Evolutionary conservation across 805 yeast species (phyloP).

Genomic region (Wickerhamomyces pijperi): DNA sequence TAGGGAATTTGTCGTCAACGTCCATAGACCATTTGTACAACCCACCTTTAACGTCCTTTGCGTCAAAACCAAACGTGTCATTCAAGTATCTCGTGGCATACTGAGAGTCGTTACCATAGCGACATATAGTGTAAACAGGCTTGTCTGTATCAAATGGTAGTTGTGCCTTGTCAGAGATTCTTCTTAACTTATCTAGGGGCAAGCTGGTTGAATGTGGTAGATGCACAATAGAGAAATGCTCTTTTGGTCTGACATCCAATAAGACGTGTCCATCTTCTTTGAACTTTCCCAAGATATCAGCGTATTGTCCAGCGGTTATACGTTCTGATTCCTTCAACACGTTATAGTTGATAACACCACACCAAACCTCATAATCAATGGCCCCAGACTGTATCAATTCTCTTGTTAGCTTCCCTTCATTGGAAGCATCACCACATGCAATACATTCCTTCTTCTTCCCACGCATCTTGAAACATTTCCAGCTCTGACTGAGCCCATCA

Average conservation of each 20-base stretch:
- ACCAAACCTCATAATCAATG: slow-evolving; percentile 61
- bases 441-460: slow-evolving; percentile 46
- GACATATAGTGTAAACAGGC: slow-evolving; percentile 58
- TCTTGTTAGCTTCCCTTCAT: slow-evolving; percentile 33
- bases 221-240: slow-evolving; percentile 60
- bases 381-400: slow-evolving; percentile 32
- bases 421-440: slow-evolving; percentile 31
- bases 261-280: slow-evolving; percentile 21
- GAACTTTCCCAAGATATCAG: slow-evolving; percentile 4
- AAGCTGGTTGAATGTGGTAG: slow-evolving; percentile 51
- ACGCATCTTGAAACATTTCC: slow-evolving; percentile 75
- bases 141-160: slow-evolving; percentile 20
- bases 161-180: slow-evolving; percentile 17
- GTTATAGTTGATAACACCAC: slow-evolving; percentile 47
- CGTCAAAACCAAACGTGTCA: slow-evolving; percentile 37
- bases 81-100: slow-evolving; percentile 51
- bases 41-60: slow-evolving; percentile 72
- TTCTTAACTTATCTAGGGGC: slow-evolving; percentile 42
- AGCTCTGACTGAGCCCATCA: slow-evolving; percentile 38
- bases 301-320: slow-evolving; percentile 30
- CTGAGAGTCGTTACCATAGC: slow-evolving; percentile 89
- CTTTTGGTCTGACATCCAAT: slow-evolving; percentile 73
- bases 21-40: slow-evolving; percentile 52
- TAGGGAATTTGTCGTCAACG: slow-evolving; percentile 52
- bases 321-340: slow-evolving; percentile 36